Base-by-base conservation (phyloP, 148 eudicot species). In the Suaeda aralocaspica region DNA sequence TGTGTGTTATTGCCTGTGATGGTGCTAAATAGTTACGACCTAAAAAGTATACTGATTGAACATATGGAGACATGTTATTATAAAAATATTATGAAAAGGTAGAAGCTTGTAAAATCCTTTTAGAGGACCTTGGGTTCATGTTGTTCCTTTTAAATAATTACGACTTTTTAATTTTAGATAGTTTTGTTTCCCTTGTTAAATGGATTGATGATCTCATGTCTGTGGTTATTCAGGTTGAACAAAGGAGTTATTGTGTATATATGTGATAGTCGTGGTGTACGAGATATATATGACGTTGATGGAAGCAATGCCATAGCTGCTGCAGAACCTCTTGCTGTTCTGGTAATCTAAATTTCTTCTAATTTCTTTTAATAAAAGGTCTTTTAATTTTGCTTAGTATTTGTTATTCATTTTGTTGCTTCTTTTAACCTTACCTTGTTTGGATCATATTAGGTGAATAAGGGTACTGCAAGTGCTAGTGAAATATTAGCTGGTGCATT, bases 401-500 rank as follows among this genome's bases (percentile, higher is more conserved):
- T 19, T 11, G 52, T 18, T 13, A 53, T 44, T 61, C 26, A 18
- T 25, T 42, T 19, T 14, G 11, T 57, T 69, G 9, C 6, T 42
- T 55, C 3, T 14, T 72, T 36, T 6, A 10, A 34, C 26, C 14
- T 25, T 8, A 26, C 19, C 15, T 52, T 52, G 50, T 52, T 34
- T n/a, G 30, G 51, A 11, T 45, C 53, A 26, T 56, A 21, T 25
- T 36, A 91, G 97, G 99, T 95, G 72, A 95, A 95, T 57, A 95
- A 86, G 86, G 99, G 99, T 72, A 95, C 99, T 73, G 97, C 99
- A 36, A 95, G 99, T 85, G 99, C 99, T 46, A 91, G 99, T 68
- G 99, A 95, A 79, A 91, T 95, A 73, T 81, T 91, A 78, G 99
- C 99, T 5, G 97, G 99, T 82, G 99, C 99, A 39, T 72, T 95